These are phyloP conservation scores for Galerina marginata DNA, from an alignment of 768 basidiomycete species.

Conservation along the genomic window DNA sequence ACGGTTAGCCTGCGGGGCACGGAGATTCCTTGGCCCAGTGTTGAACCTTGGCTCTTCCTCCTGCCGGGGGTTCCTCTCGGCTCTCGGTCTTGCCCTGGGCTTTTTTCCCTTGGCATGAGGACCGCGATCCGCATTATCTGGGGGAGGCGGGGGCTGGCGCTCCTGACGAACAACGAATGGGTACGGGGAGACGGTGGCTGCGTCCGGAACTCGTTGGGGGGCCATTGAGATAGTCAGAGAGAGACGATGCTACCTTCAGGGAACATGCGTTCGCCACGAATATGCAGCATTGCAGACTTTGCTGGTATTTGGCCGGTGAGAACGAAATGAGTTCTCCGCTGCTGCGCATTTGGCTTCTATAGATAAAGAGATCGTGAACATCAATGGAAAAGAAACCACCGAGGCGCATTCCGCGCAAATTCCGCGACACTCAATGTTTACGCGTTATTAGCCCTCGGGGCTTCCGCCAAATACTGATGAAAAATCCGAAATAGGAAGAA, in stretches of 20 bases:
- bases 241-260: conserved; percentile 33
- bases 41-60: conserved; percentile 55
- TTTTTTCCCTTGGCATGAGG: conserved; percentile 53
- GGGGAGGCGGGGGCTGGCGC: conserved; percentile 13
- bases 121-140: conserved; percentile 55
- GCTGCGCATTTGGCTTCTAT: no score
- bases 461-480: no score
- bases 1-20: conserved; percentile 27
- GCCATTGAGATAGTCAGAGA: conserved; percentile 49
- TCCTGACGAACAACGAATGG: conserved; percentile 57
- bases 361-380: no score
- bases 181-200: conserved; percentile 61
- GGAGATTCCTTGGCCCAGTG: conserved; percentile 40
- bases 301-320: conserved; percentile 37
- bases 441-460: no score
- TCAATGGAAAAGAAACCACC: no score
- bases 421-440: no score
- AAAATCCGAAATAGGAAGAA: no score
- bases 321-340: neutral
- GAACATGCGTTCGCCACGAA: conserved; percentile 47
- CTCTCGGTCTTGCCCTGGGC: conserved; percentile 34
- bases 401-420: no score
- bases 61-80: conserved; percentile 45
- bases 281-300: conserved; percentile 42
- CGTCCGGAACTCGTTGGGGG: conserved; percentile 51